Evolutionary conservation across 2,329 filamentous ascomycete species (phyloP).

Genomic region (Arthrinium puccinioides): DNA sequence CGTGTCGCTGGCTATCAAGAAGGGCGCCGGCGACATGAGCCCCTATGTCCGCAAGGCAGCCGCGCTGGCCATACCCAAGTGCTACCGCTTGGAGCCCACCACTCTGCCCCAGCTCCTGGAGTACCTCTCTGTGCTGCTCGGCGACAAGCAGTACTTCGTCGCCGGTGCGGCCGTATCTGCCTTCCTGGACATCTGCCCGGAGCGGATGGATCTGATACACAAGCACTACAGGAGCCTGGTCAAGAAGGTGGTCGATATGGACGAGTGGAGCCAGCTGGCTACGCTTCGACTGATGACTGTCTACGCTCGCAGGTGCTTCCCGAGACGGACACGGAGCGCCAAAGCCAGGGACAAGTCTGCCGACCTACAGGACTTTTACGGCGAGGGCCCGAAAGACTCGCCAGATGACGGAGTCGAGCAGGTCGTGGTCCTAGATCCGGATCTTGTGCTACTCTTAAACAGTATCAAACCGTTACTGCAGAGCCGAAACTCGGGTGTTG

Average conservation of each 20-base stretch:
- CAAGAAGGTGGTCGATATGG: slow-evolving; percentile 94
- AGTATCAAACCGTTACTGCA: slow-evolving; percentile 78
- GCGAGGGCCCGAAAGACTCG: slow-evolving; percentile 42
- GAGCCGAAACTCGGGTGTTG: slow-evolving; percentile 87
- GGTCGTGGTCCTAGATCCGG: slow-evolving; percentile 64
- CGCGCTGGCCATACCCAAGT: slow-evolving; percentile 90
- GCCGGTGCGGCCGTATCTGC: slow-evolving; percentile 85
- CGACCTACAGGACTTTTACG: slow-evolving; percentile 71
- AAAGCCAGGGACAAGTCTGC: slow-evolving; percentile 29
- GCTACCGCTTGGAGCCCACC: slow-evolving; percentile 81
- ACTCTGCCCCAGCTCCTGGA: slow-evolving; percentile 81
- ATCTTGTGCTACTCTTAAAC: slow-evolving; percentile 74
- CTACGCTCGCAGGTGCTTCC: slow-evolving; percentile 86
- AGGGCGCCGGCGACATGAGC: slow-evolving; percentile 89
- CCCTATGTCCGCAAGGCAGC: slow-evolving; percentile 88
- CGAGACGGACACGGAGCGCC: slow-evolving; percentile 54
- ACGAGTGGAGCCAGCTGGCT: slow-evolving; percentile 93
- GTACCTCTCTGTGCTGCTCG: slow-evolving; percentile 69
- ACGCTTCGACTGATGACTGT: slow-evolving; percentile 73
- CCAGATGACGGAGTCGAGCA: slow-evolving; percentile 40
- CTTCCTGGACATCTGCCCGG: slow-evolving; percentile 83
- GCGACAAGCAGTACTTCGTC: slow-evolving; percentile 94
- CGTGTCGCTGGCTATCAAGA: slow-evolving; percentile 90
- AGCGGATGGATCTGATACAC: slow-evolving; percentile 82
- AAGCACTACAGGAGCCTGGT: slow-evolving; percentile 80